Evolutionary conservation across 176 grass and related monocot species (phyloP).

Genomic region (Oryza australiensis): DNA sequence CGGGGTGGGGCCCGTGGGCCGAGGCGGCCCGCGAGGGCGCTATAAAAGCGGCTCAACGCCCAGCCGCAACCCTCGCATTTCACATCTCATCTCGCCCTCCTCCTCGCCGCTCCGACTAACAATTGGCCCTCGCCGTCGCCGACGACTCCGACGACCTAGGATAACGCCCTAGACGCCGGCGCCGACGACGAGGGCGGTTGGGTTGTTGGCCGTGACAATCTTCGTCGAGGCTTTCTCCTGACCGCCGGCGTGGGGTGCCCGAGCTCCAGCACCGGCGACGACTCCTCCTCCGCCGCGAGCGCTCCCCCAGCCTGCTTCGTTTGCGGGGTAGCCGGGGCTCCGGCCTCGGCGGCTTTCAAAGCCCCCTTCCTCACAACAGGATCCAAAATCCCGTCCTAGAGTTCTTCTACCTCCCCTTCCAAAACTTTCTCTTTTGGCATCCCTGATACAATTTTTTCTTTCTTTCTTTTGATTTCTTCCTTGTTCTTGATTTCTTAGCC

Average conservation of each 20-base stretch:
- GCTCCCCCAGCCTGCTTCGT: slow-evolving; percentile 56
- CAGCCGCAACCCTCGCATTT: slow-evolving; percentile 31
- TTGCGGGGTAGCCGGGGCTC: slow-evolving; percentile 99
- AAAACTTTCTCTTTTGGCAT: slow-evolving; percentile 64
- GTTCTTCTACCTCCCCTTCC: slow-evolving; percentile 64
- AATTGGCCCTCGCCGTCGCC: neutral
- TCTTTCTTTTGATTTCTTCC: neutral
- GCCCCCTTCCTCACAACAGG: slow-evolving; percentile 83
- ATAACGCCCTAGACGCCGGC: slow-evolving; percentile 9
- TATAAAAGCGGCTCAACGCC: slow-evolving; percentile 34
- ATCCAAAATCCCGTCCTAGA: slow-evolving; percentile 78
- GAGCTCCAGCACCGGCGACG: slow-evolving; percentile 56
- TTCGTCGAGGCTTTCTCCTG: slow-evolving; percentile 33
- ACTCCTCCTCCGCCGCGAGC: slow-evolving; percentile 48
- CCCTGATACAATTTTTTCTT: neutral
- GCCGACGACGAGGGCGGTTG: neutral
- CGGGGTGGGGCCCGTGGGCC: neutral
- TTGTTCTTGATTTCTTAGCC: neutral
- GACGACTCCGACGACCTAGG: neutral
- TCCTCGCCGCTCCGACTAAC: neutral
- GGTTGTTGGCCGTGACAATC: neutral
- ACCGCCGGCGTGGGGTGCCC: slow-evolving; percentile 85
- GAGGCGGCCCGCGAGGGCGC: neutral
- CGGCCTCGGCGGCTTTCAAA: slow-evolving; percentile 99
- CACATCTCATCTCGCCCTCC: neutral